Percentiles rank a stretch among this genome's conserved stretches.
Evolutionary conservation across 2,329 filamentous ascomycete genomes (phyloP).

Genomic region (Teratosphaeria viscida): DNA sequence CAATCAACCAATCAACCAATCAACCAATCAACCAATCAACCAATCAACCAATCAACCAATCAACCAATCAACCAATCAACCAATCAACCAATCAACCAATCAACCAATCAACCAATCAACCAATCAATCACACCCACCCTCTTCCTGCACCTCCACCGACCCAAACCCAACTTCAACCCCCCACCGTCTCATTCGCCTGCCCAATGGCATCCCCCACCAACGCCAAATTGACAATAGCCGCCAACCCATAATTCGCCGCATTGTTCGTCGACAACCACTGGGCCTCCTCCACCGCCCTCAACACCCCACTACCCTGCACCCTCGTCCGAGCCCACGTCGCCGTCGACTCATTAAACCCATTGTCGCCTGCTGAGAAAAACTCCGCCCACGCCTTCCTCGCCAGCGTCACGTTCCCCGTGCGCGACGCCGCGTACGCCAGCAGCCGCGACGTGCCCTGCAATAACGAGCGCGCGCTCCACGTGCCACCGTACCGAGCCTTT

Average conservation of each 20-base stretch:
- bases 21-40: too few species aligned
- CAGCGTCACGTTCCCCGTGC: not conserved
- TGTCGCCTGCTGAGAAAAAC: not conserved
- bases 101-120: too few species aligned
- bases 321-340: not conserved
- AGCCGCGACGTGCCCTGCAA: not conserved
- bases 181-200: not conserved
- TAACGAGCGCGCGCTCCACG: not conserved
- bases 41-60: too few species aligned
- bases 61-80: too few species aligned
- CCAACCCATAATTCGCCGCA: not conserved
- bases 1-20: too few species aligned
- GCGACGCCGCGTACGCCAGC: not conserved
- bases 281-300: not conserved
- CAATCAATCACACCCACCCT: too few species aligned
- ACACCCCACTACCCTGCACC: not conserved
- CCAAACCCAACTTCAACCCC: too few species aligned
- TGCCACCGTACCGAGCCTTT: constrained; percentile 41
- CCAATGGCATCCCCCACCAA: not conserved
- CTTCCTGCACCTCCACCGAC: too few species aligned
- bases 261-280: not conserved
- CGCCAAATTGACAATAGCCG: not conserved
- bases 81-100: too few species aligned
- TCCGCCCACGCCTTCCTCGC: not conserved
- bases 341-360: not conserved